Percentiles rank a stretch among this genome's conserved stretches.
phyloP scores from a whole-genome alignment of 2,329 filamentous ascomycete genomes.

The Fonsecaea multimorphosa region DNA sequence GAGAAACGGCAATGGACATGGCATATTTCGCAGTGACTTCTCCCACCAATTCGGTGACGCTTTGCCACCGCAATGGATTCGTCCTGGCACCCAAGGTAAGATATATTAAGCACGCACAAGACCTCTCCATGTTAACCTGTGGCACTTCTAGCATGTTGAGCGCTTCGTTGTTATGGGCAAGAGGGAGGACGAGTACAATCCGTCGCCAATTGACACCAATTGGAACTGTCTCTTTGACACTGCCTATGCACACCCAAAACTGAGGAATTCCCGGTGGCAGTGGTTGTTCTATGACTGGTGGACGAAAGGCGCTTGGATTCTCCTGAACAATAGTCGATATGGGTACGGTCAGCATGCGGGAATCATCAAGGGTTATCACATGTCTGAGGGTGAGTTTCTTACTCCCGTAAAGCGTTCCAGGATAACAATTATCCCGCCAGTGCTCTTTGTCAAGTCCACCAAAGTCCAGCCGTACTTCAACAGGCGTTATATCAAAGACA shows the following conservation, averaged over 20 bases:
- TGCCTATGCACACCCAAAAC: conserved; percentile 15
- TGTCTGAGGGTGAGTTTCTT: conserved; percentile 14
- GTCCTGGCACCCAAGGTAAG: conserved; percentile 21
- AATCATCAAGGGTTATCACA: conserved; percentile 14
- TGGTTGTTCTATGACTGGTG: conserved; percentile 19
- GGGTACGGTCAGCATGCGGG: conserved; percentile 20
- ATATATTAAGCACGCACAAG: not conserved
- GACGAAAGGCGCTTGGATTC: conserved; percentile 16
- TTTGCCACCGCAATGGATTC: conserved; percentile 20
- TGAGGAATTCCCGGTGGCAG: conserved; percentile 12
- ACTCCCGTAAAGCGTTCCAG: not conserved
- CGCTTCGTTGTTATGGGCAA: conserved; percentile 18
- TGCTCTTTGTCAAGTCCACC: conserved; percentile 24
- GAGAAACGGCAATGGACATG: conserved; percentile 24
- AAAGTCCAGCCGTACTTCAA: conserved; percentile 17
- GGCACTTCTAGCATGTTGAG: conserved; percentile 4
- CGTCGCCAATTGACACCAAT: conserved; percentile 16
- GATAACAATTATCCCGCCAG: not conserved
- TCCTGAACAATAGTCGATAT: conserved; percentile 19
- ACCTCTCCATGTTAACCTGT: not conserved
- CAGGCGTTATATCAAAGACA: conserved; percentile 11
- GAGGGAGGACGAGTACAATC: conserved; percentile 2
- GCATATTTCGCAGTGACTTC: conserved; percentile 22
- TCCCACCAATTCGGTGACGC: conserved; percentile 16
- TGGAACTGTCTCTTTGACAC: conserved; percentile 21